Conservation (phyloP, 1,284 basidiomycete genomes). For the Microbotryum lychnidis-dioicae region DNA sequence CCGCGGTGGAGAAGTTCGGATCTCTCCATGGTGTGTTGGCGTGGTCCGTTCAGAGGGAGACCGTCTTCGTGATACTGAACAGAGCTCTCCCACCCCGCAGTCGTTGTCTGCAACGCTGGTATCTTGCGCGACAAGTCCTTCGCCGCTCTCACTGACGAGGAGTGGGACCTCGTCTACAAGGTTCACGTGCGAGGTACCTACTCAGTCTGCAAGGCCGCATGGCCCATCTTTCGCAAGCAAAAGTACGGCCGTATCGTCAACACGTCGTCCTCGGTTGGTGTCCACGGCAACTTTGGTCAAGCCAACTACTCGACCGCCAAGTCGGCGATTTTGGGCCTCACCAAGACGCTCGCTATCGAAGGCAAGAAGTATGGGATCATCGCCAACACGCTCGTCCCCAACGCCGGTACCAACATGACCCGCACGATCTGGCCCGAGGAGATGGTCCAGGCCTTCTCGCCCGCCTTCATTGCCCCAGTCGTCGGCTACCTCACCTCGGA, state of each 20-base stretch:
- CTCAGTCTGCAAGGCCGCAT: slow-evolving; percentile 73
- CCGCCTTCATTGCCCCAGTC: slow-evolving; percentile 82
- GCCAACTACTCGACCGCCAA: slow-evolving; percentile 82
- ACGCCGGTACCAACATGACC: slow-evolving; percentile 55
- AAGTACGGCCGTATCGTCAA: slow-evolving; percentile 94
- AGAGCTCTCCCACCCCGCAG: neutral
- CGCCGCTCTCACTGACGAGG: slow-evolving; percentile 74
- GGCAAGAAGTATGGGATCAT: slow-evolving; percentile 84
- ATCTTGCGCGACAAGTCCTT: slow-evolving; percentile 70
- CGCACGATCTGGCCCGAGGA: slow-evolving; percentile 79
- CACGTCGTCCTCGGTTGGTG: slow-evolving; percentile 81
- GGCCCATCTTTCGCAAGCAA: slow-evolving; percentile 95
- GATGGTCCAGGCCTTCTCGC: slow-evolving; percentile 92
- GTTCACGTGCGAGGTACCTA: slow-evolving; percentile 66
- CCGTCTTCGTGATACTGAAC: neutral
- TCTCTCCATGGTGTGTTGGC: slow-evolving; percentile 54
- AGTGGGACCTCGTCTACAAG: slow-evolving; percentile 88
- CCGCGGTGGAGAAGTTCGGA: slow-evolving; percentile 79
- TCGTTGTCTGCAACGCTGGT: slow-evolving; percentile 83
- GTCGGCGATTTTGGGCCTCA: slow-evolving; percentile 83
- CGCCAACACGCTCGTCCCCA: slow-evolving; percentile 52
- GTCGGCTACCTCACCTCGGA: slow-evolving; percentile 85
- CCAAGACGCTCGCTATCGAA: slow-evolving; percentile 82
- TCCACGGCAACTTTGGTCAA: slow-evolving; percentile 80
- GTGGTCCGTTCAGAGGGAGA: too few species aligned